phyloP scores from a whole-genome alignment of 371 early-diverging fungal species.

The Massospora cicadina region DNA sequence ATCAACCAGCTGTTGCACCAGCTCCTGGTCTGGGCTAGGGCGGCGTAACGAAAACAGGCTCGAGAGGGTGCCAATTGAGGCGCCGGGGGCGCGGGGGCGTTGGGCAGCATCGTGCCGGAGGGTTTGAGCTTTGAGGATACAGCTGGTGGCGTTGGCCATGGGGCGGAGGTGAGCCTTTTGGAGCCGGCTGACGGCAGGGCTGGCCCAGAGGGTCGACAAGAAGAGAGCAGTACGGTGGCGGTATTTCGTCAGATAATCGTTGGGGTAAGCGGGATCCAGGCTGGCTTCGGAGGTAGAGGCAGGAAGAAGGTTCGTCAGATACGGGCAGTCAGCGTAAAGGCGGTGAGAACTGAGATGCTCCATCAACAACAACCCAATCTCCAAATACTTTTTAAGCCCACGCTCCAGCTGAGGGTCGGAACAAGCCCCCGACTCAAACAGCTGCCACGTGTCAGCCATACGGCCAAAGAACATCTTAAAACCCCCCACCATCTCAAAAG shows the following conservation, averaged over 20 bases:
- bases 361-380: neutral
- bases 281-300: neutral
- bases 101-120: slow-evolving; percentile 14
- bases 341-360: neutral
- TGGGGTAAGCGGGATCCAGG: neutral
- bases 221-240: neutral
- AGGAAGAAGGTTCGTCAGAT: neutral
- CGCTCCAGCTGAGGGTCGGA: neutral
- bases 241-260: neutral
- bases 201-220: neutral
- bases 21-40: slow-evolving; percentile 24
- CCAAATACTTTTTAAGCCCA: neutral
- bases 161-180: slow-evolving; percentile 18
- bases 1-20: slow-evolving; percentile 52
- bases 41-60: slow-evolving; percentile 15
- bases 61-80: slow-evolving; percentile 13
- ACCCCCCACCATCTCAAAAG: slow-evolving; percentile 46
- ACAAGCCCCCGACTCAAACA: neutral
- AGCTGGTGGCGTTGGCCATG: slow-evolving; percentile 32
- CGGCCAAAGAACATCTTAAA: slow-evolving; percentile 16
- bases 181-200: slow-evolving; percentile 11
- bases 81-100: neutral
- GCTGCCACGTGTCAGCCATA: neutral
- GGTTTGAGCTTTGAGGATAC: slow-evolving; percentile 55
- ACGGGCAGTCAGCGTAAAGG: neutral